Conservation (phyloP, 2,329 filamentous ascomycete species). For the Aspergillus hortae region DNA sequence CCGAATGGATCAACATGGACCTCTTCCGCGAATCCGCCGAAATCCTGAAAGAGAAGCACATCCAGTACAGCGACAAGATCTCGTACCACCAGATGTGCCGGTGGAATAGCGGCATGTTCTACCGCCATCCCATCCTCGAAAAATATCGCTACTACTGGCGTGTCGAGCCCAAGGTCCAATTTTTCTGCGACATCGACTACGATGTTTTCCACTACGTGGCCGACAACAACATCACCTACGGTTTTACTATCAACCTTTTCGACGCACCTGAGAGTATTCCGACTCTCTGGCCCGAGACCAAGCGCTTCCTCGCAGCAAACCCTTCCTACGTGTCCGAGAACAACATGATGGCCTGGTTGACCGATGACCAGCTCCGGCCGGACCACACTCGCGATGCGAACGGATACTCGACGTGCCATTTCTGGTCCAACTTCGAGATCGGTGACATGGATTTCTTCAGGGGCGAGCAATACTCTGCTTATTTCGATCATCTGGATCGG, state of each 20-base stretch:
- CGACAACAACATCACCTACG: constrained; percentile 98
- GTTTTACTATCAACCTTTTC: constrained; percentile 97
- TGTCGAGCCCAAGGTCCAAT: constrained; percentile 96
- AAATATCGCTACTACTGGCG: constrained; percentile 94
- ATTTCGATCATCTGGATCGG: constrained; percentile 91
- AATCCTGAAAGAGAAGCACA: constrained; percentile 75
- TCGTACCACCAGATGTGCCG: constrained; percentile 99
- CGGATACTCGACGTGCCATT: constrained; percentile 96
- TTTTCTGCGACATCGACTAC: constrained; percentile 98
- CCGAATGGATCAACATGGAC: constrained; percentile 86
- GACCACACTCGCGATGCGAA: constrained; percentile 77
- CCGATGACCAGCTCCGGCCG: constrained; percentile 71
- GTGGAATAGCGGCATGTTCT: constrained; percentile 98
- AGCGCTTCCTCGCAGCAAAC: constrained; percentile 82
- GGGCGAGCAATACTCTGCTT: constrained; percentile 84
- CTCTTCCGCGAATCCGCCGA: constrained; percentile 80
- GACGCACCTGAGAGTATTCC: constrained; percentile 84
- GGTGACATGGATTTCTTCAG: constrained; percentile 91
- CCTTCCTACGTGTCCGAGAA: constrained; percentile 76
- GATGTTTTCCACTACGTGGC: constrained; percentile 98
- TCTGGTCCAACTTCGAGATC: constrained; percentile 99
- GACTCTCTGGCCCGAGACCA: constrained; percentile 90
- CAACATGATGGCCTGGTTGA: constrained; percentile 84
- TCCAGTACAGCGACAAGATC: constrained; percentile 84
- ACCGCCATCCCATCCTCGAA: constrained; percentile 84